These are phyloP conservation scores for Boletus barrowsii DNA, from an alignment of 768 basidiomycete genomes.

Conservation along the genomic window DNA sequence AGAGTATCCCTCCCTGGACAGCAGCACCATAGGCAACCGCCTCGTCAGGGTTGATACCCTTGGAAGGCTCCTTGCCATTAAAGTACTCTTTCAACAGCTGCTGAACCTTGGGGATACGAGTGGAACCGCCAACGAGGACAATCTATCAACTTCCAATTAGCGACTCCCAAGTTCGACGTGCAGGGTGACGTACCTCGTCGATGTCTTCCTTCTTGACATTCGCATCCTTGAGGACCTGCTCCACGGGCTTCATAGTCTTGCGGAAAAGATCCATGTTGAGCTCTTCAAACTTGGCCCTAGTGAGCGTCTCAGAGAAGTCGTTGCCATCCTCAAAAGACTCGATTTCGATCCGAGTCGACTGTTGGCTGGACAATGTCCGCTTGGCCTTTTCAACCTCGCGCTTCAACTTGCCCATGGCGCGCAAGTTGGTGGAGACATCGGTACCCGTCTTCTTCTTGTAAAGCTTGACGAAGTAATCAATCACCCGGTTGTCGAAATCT, in stretches of 20 bases:
- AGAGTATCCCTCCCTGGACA: constrained; percentile 97
- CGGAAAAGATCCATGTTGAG: constrained; percentile 98
- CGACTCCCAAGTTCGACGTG: accelerated
- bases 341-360: constrained; percentile 89
- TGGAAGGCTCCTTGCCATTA: constrained; percentile 63
- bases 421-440: constrained; percentile 47
- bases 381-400: constrained; percentile 94
- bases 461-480: constrained; percentile 82
- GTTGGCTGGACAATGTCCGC: constrained; percentile 88
- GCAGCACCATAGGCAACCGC: constrained; percentile 95
- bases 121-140: constrained; percentile 94
- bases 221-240: constrained; percentile 97
- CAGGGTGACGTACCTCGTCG: constrained; percentile 59
- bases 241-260: constrained; percentile 99
- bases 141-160: constrained; percentile 39
- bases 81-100: constrained; percentile 98
- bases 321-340: constrained; percentile 95
- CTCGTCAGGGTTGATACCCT: neutral
- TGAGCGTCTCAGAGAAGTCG: constrained; percentile 95
- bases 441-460: constrained; percentile 50
- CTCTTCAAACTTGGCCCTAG: constrained; percentile 98
- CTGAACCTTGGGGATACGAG: constrained; percentile 99
- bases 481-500: constrained; percentile 93
- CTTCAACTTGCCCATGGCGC: constrained; percentile 89
- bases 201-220: constrained; percentile 97